Percentiles rank a stretch among this genome's conserved stretches.
These are phyloP conservation scores for Globisporangium parvum DNA, from an alignment of 352 stramenopile genomes.

Conservation along the genomic window DNA sequence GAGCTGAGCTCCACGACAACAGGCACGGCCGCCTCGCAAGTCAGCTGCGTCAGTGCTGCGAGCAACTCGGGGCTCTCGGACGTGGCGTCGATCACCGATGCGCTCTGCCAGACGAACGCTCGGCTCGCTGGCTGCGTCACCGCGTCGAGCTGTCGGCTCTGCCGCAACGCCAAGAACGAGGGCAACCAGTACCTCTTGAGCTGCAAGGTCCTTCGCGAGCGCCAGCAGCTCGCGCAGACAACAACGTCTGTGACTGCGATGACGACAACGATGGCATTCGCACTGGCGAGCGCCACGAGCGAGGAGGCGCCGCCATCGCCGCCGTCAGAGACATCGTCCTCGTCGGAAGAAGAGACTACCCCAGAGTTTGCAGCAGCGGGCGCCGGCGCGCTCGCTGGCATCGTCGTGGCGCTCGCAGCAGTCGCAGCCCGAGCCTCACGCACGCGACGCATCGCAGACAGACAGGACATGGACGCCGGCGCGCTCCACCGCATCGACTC, in stretches of 20 bases:
- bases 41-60: conserved; percentile 24
- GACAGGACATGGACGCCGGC: background rate
- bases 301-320: no score
- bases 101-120: conserved; percentile 26
- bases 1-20: conserved; percentile 4
- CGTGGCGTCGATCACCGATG: conserved; percentile 42
- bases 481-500: conserved; percentile 7
- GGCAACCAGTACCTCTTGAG: conserved; percentile 47
- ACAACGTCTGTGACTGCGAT: background rate
- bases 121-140: conserved; percentile 33
- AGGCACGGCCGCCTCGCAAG: conserved; percentile 13
- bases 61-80: conserved; percentile 20
- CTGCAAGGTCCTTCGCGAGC: conserved; percentile 39
- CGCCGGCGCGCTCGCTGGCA: background rate
- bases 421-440: conserved; percentile 12
- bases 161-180: conserved; percentile 50
- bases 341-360: background rate
- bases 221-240: background rate
- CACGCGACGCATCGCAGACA: background rate
- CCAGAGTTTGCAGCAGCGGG: background rate
- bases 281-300: no score
- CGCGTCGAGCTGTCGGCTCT: conserved; percentile 44
- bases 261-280: background rate
- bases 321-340: background rate
- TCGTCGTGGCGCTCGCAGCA: conserved; percentile 13